These are phyloP conservation scores for Colletotrichum musae DNA, from an alignment of 2,329 filamentous ascomycete genomes.

Conservation along the genomic window DNA sequence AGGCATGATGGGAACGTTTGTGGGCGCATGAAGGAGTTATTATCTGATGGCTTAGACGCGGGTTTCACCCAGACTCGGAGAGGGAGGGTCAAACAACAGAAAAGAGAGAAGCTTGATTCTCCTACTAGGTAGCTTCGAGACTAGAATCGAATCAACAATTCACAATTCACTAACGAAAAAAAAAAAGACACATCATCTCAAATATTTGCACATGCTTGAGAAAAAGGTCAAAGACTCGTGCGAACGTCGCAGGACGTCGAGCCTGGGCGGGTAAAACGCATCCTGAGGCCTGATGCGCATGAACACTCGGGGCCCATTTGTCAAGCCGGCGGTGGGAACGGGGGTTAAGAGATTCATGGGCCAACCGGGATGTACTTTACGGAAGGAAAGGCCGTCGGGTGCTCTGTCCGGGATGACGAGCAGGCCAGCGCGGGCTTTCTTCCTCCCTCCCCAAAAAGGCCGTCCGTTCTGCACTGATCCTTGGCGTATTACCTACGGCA, in stretches of 20 bases:
- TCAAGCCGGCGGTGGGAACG: background rate
- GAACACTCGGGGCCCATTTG: conserved; percentile 14
- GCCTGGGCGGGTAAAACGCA: background rate
- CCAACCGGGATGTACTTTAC: background rate
- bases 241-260: background rate
- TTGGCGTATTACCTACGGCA: too few species aligned
- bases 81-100: background rate
- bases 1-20: too few species aligned
- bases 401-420: conserved; percentile 23
- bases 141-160: background rate
- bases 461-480: background rate
- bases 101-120: background rate
- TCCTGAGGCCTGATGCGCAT: conserved; percentile 4
- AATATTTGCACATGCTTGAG: background rate
- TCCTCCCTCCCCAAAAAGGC: background rate
- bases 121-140: background rate
- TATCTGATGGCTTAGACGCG: conserved; percentile 16
- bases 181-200: conserved; percentile 6
- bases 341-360: background rate
- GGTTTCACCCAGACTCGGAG: conserved; percentile 17
- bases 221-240: conserved; percentile 10
- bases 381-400: conserved; percentile 12
- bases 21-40: conserved; percentile 25
- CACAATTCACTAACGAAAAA: background rate
- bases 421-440: background rate